Conservation (phyloP, 345 rosid species). For the Erodium maritimum region DNA sequence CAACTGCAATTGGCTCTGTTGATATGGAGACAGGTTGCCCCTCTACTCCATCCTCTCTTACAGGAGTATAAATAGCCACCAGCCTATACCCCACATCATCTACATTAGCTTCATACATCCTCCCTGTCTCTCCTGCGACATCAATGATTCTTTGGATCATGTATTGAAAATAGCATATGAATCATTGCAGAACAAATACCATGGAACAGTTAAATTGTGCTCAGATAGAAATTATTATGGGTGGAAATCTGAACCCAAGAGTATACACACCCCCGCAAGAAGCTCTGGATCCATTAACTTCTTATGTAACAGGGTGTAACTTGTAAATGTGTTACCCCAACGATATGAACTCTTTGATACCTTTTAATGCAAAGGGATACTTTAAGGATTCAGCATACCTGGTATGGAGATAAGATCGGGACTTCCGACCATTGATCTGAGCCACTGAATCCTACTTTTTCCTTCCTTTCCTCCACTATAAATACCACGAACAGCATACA, state of each 20-base stretch:
- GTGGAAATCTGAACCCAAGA: too few relatives aligned
- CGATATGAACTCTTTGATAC: neutral
- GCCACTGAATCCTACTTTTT: conserved; percentile 94
- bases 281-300: too few relatives aligned
- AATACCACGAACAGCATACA: conserved; percentile 69
- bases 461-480: conserved; percentile 98
- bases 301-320: too few relatives aligned
- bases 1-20: conserved; percentile 85
- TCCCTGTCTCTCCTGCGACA: conserved; percentile 78
- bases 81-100: conserved; percentile 96
- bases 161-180: neutral
- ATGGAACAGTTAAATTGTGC: neutral
- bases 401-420: conserved; percentile 91
- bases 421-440: conserved; percentile 92
- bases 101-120: conserved; percentile 95
- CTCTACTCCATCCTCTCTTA: conserved; percentile 86
- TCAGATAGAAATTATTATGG: too few relatives aligned
- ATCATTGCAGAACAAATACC: neutral
- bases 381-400: conserved; percentile 33
- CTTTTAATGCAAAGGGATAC: neutral
- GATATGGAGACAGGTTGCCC: conserved; percentile 96
- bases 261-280: too few relatives aligned
- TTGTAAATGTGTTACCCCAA: too few relatives aligned
- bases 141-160: conserved; percentile 12
- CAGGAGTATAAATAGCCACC: conserved; percentile 79